Conservation (phyloP, 2,329 filamentous ascomycete species). For the Neonectria magnoliae region DNA sequence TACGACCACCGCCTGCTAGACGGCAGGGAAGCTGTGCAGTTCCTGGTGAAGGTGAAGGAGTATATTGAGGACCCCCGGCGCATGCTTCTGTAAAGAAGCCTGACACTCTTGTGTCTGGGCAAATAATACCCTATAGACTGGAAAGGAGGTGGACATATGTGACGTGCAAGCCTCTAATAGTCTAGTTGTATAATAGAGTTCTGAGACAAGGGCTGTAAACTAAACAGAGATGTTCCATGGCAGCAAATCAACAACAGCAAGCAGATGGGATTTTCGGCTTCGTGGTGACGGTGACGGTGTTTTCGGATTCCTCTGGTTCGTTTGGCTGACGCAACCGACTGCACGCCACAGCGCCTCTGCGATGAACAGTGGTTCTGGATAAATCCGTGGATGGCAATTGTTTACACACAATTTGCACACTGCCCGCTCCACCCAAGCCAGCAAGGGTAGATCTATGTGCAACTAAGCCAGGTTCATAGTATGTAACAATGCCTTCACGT, state of each 20-base stretch:
- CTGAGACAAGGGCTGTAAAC: conserved; percentile 1
- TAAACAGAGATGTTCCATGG: background rate
- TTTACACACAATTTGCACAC: too few relatives aligned
- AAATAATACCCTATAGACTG: conserved; percentile 27
- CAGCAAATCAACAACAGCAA: background rate
- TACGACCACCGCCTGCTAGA: conserved; percentile 98
- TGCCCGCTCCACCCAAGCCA: too few relatives aligned
- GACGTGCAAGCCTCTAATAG: conserved; percentile 3
- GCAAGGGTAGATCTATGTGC: too few relatives aligned
- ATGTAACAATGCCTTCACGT: too few relatives aligned
- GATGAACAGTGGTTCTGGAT: too few relatives aligned
- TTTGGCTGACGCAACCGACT: background rate
- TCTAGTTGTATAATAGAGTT: conserved; percentile 26
- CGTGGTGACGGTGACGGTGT: background rate
- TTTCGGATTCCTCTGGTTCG: background rate
- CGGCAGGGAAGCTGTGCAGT: conserved; percentile 93
- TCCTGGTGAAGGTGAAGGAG: conserved; percentile 97
- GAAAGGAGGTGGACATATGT: background rate
- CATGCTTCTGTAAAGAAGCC: conserved; percentile 74
- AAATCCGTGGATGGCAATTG: too few relatives aligned
- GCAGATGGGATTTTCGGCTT: background rate
- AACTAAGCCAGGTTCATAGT: too few relatives aligned
- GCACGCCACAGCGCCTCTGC: too few relatives aligned
- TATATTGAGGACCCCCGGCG: conserved; percentile 94
- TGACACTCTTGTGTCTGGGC: conserved; percentile 1